phyloP scores from a whole-genome alignment of 257 asterid species.

The Hygrophila difformis region DNA sequence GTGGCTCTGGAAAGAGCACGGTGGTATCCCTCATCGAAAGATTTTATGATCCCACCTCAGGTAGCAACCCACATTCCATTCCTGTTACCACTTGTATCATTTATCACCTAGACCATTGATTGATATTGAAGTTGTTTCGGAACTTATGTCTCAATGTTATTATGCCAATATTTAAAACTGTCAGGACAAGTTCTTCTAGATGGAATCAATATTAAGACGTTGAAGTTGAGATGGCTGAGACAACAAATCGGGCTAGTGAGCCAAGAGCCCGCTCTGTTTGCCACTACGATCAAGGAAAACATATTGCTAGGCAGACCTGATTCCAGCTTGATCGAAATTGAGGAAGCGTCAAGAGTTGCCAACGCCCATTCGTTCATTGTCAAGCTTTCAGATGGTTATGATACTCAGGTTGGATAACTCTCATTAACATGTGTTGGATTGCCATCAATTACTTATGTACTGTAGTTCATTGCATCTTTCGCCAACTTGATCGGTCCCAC shows the following conservation, averaged over 20 bases:
- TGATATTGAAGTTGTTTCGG: too few relatives aligned
- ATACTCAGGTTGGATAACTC: slow-evolving; percentile 47
- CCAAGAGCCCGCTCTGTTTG: slow-evolving; percentile 76
- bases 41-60: slow-evolving; percentile 72
- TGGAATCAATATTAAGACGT: slow-evolving; percentile 51
- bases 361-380: slow-evolving; percentile 63
- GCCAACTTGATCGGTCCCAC: too few relatives aligned
- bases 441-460: too few relatives aligned
- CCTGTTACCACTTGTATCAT: too few relatives aligned
- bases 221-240: slow-evolving; percentile 61
- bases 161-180: neutral
- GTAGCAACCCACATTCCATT: slow-evolving; percentile 14
- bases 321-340: slow-evolving; percentile 43
- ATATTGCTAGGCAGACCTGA: slow-evolving; percentile 60
- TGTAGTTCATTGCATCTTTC: too few relatives aligned
- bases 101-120: too few relatives aligned
- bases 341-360: slow-evolving; percentile 74
- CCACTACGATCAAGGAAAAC: slow-evolving; percentile 65
- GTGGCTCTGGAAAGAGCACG: slow-evolving; percentile 82
- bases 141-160: too few relatives aligned
- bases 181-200: slow-evolving; percentile 65
- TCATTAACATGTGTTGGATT: slow-evolving; percentile 9
- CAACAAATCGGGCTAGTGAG: slow-evolving; percentile 76
- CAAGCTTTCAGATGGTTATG: slow-evolving; percentile 64
- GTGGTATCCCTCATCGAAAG: slow-evolving; percentile 76